Evolutionary conservation across 2,329 filamentous ascomycete species (phyloP), one percentile per base, ranked within the genome.

Genomic region (Alternaria rosae): DNA sequence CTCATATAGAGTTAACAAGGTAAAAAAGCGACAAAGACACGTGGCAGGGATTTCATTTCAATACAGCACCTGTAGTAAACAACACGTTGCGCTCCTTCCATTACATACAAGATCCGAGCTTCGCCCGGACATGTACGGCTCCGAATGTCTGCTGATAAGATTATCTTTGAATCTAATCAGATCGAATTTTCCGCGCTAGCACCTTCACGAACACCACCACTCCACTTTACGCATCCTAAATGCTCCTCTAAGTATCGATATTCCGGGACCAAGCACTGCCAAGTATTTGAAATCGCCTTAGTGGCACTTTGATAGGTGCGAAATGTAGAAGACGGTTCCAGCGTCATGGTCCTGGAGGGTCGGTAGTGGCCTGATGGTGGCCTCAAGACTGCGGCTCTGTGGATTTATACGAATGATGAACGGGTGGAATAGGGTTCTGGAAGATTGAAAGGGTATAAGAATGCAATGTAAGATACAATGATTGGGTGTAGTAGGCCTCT

Each of bases 131-230:
- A n/a, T n/a, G 5, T 3, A 30, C 6, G 9, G 23, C 13, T 0
- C 47, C 47, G 47, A 51, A 11, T 0, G 2, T 6, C 30, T 30
- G 30, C 43, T 9, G 59, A 62, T 62, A 54, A 62, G 51, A 59
- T 55, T 30, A 28, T 55, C 44, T 23, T 38, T 54, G 43, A 48
- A 62, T 62, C 59, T 62, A 62, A 62, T 62, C 59, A 17, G 59
- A 62, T 59, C 38, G 54, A 62, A 62, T 59, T 59, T 62, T 59
- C 51, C 9, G 41, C 55, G 44, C 59, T 45, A 62, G 32, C 17
- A 17, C 23, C 12, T 17, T 26, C 12, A 30, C 43, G 28, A 44
- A 42, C 32, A 9, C 32, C 35, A 43, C 32, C 20, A 54, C 55
- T 59, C 55, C 59, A 52, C 50, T 43, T 38, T 30, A 44, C 50